Evolutionary conservation across 306 rosid species (phyloP).

Genomic region (Fragaria vesca): DNA sequence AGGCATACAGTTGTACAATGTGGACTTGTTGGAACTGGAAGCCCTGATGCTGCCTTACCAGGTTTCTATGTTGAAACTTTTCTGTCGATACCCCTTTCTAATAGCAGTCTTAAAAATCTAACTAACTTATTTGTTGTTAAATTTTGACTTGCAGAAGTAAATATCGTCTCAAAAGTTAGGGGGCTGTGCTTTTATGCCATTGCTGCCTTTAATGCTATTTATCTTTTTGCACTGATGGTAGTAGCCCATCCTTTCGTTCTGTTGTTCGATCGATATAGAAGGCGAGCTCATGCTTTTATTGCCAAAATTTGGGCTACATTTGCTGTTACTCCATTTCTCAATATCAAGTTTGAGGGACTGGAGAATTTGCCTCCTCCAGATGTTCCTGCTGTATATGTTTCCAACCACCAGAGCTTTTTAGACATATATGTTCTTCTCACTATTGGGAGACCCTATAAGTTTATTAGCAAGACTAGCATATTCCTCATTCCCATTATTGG

Average conservation of each 20-base stretch:
- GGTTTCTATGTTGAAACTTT: conserved; percentile 43
- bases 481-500: conserved; percentile 87
- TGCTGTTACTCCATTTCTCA: conserved; percentile 62
- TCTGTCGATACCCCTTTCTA: background rate
- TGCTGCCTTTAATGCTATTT: conserved; percentile 57
- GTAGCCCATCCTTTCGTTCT: conserved; percentile 73
- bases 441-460: conserved; percentile 80
- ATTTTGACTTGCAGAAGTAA: conserved; percentile 51
- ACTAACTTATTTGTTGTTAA: conserved; percentile 4
- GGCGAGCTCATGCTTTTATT: conserved; percentile 62
- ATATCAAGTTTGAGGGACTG: conserved; percentile 67
- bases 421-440: conserved; percentile 89
- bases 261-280: conserved; percentile 58
- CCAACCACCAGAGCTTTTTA: conserved; percentile 95
- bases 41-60: conserved; percentile 43
- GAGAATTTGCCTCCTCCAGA: conserved; percentile 80
- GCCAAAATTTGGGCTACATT: conserved; percentile 83
- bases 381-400: conserved; percentile 86
- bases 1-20: conserved; percentile 53
- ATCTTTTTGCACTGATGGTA: conserved; percentile 67
- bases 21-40: conserved; percentile 55
- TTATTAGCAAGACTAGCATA: conserved; percentile 96
- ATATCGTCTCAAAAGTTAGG: conserved; percentile 62
- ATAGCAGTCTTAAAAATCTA: conserved; percentile 1
- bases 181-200: conserved; percentile 67